Conservation (phyloP, 2,329 filamentous ascomycete genomes). For the Tricladium varicosporioides region DNA sequence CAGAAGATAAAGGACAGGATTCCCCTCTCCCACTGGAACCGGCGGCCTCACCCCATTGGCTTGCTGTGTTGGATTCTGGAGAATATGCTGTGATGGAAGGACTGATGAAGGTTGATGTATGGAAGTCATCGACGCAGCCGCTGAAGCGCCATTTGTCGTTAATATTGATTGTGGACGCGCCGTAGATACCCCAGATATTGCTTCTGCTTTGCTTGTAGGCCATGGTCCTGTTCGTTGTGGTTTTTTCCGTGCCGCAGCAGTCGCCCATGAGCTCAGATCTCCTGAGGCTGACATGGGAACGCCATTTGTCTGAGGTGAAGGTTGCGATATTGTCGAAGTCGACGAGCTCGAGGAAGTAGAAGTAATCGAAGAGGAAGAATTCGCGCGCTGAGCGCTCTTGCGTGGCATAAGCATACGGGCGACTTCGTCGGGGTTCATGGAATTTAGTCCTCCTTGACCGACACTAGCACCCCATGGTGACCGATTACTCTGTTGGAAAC, state of each 20-base stretch:
- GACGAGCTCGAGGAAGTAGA: conserved; percentile 59
- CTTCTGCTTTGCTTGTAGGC: conserved; percentile 64
- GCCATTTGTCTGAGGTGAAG: conserved; percentile 62
- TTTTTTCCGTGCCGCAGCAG: conserved; percentile 49
- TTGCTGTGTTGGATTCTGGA: conserved; percentile 55
- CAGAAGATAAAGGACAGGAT: conserved; percentile 79
- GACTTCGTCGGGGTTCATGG: conserved; percentile 81
- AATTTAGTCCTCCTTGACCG: conserved; percentile 57
- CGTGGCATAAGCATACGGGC: conserved; percentile 87
- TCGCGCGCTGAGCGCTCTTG: conserved; percentile 81
- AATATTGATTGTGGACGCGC: conserved; percentile 61
- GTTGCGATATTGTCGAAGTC: conserved; percentile 61
- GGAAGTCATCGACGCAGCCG: conserved; percentile 60
- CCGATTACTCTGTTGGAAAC: conserved; percentile 61
- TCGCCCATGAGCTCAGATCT: conserved; percentile 28
- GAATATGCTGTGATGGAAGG: conserved; percentile 67
- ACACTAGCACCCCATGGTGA: conserved; percentile 65
- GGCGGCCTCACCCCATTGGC: conserved; percentile 54
- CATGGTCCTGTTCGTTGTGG: conserved; percentile 52
- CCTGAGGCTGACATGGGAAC: conserved; percentile 33
- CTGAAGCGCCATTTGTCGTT: conserved; percentile 55
- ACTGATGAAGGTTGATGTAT: conserved; percentile 57
- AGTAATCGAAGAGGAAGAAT: conserved; percentile 86
- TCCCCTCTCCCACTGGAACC: conserved; percentile 46
- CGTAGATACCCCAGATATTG: conserved; percentile 60